Conservation (phyloP, 305 asterid species). For the Lippia alba region DNA sequence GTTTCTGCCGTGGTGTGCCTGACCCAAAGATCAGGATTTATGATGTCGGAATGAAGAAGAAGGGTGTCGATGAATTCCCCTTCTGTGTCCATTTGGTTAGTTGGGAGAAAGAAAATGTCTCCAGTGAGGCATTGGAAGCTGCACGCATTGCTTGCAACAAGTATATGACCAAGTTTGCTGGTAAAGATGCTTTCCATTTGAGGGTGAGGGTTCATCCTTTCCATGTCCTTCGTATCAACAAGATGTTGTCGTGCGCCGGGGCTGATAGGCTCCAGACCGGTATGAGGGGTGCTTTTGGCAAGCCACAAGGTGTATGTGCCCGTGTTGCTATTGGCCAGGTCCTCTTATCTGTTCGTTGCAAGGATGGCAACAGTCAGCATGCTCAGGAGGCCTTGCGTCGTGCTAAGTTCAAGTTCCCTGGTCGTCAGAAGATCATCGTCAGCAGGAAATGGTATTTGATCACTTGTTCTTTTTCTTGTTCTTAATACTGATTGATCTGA, state of each 20-base stretch:
- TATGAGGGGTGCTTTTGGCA: constrained; percentile 46
- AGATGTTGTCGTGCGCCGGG: constrained; percentile 45
- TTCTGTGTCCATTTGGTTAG: constrained; percentile 35
- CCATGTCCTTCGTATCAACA: constrained; percentile 42
- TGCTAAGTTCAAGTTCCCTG: constrained; percentile 43
- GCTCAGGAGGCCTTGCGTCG: constrained; percentile 43
- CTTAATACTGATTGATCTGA: not conserved
- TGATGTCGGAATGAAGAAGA: constrained; percentile 44
- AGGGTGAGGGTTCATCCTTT: constrained; percentile 47
- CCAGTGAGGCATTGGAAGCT: constrained; percentile 36
- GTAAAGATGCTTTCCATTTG: constrained; percentile 46
- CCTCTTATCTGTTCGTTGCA: constrained; percentile 38
- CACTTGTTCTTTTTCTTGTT: too few relatives aligned
- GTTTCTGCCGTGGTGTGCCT: constrained; percentile 48
- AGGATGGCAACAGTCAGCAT: constrained; percentile 38
- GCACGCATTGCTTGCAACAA: constrained; percentile 35
- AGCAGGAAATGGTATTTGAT: constrained; percentile 45
- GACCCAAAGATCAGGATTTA: constrained; percentile 47
- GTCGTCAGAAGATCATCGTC: constrained; percentile 44
- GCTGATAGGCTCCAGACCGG: constrained; percentile 51
- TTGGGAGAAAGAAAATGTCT: constrained; percentile 36
- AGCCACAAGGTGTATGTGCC: constrained; percentile 44
- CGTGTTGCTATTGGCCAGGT: constrained; percentile 46
- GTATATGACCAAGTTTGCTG: constrained; percentile 35
- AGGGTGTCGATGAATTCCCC: constrained; percentile 42